phyloP scores from a whole-genome alignment of 2,329 filamentous ascomycete species.

The Didymellaceae sp. region DNA sequence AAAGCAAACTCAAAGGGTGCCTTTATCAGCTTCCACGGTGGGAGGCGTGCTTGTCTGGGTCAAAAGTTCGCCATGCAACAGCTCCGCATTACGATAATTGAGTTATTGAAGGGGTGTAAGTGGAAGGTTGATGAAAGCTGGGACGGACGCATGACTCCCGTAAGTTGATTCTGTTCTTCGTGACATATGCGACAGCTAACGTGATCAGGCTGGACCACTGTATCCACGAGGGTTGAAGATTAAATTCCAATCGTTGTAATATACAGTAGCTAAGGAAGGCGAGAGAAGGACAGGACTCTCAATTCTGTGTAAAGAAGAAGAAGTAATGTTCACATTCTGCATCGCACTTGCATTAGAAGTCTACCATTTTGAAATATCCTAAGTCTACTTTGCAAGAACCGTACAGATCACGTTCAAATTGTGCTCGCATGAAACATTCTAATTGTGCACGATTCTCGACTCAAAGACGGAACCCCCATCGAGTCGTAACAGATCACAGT shows the following conservation, averaged over 20 bases:
- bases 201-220: slow-evolving; percentile 22
- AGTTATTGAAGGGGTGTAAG: slow-evolving; percentile 30
- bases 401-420: too few relatives aligned
- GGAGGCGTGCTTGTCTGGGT: slow-evolving; percentile 51
- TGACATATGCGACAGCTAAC: background rate
- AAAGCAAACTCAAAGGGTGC: slow-evolving; percentile 47
- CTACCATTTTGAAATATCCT: too few relatives aligned
- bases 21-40: slow-evolving; percentile 54
- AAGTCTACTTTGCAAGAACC: too few relatives aligned
- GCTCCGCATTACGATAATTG: slow-evolving; percentile 45
- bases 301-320: too few relatives aligned
- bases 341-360: too few relatives aligned
- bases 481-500: too few relatives aligned
- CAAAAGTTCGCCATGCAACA: slow-evolving; percentile 52
- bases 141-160: slow-evolving; percentile 39
- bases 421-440: too few relatives aligned
- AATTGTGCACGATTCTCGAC: too few relatives aligned
- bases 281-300: too few relatives aligned
- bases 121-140: slow-evolving; percentile 36
- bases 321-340: too few relatives aligned
- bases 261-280: background rate
- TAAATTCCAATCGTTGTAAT: slow-evolving; percentile 24
- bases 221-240: slow-evolving; percentile 29
- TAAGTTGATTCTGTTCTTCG: background rate
- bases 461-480: too few relatives aligned